Conservation (phyloP, 768 basidiomycete species). For the Phaffia tasmanica region DNA sequence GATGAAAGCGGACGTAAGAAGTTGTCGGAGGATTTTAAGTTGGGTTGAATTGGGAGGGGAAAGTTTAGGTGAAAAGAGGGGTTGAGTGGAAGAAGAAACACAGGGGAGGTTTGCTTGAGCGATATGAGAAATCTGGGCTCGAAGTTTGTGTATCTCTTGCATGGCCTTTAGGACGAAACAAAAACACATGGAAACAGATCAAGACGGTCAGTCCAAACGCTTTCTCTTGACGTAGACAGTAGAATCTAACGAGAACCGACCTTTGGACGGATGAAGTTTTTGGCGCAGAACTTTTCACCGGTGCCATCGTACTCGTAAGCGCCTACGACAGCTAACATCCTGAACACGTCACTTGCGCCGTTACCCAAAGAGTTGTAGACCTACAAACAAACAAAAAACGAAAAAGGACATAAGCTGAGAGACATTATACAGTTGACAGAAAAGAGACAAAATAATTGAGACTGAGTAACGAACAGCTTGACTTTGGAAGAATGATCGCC, state of each 20-base stretch:
- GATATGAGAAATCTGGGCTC: slow-evolving; percentile 75
- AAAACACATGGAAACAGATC: not conserved
- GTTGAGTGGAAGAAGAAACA: not conserved
- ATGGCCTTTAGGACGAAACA: slow-evolving; percentile 54
- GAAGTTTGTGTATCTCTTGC: slow-evolving; percentile 96
- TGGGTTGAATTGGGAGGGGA: slow-evolving; percentile 61
- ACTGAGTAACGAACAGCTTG: slow-evolving; percentile 51
- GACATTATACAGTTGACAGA: not conserved
- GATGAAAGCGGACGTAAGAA: slow-evolving; percentile 79
- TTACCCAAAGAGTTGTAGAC: slow-evolving; percentile 67
- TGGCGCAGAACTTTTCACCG: slow-evolving; percentile 63
- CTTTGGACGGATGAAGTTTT: slow-evolving; percentile 84
- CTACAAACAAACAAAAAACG: slow-evolving; percentile 39
- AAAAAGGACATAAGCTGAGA: slow-evolving; percentile 33
- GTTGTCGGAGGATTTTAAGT: slow-evolving; percentile 81
- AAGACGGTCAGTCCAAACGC: not conserved
- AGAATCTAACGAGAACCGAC: slow-evolving; percentile 41
- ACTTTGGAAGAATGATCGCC: slow-evolving; percentile 69
- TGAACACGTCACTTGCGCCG: slow-evolving; percentile 73
- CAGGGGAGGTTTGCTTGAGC: slow-evolving; percentile 57
- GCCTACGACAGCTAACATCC: slow-evolving; percentile 81
- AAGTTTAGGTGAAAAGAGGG: slow-evolving; percentile 53
- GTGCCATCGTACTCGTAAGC: slow-evolving; percentile 89
- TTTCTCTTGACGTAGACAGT: not conserved
- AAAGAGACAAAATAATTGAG: not conserved